A percentile compares a stretch with the other conserved stretches of the same genome.
Evolutionary conservation across 306 rosid species (phyloP).

Genomic region (Delonix regia): DNA sequence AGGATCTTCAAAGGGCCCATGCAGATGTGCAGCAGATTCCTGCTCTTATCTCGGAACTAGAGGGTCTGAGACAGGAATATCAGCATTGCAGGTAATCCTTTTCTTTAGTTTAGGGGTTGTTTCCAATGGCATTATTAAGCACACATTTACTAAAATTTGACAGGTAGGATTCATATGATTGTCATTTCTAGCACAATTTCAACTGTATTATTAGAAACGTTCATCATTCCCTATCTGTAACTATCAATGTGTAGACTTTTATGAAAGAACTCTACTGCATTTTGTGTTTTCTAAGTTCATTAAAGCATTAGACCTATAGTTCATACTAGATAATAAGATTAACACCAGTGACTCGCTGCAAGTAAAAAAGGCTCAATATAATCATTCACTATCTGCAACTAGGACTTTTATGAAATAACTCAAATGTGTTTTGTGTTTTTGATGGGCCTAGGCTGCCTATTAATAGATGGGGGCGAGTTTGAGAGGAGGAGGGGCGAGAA

Average conservation of each 20-base stretch:
- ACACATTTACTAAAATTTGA: neutral
- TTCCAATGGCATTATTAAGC: neutral
- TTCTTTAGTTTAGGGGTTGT: slow-evolving; percentile 9
- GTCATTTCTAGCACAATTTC: neutral
- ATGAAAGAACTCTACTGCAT: neutral
- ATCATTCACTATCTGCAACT: too few species aligned
- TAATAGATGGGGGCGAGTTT: too few species aligned
- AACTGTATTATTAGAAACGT: neutral
- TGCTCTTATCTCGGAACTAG: slow-evolving; percentile 71
- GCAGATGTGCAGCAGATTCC: slow-evolving; percentile 80
- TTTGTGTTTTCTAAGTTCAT: neutral
- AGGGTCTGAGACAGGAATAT: slow-evolving; percentile 80
- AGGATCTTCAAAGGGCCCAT: slow-evolving; percentile 86
- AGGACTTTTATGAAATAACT: too few species aligned
- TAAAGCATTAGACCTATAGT: neutral
- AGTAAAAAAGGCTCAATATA: neutral
- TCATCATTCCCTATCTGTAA: neutral
- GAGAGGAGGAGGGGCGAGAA: too few species aligned
- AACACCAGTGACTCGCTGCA: neutral
- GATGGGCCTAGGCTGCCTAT: too few species aligned
- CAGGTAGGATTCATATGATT: neutral
- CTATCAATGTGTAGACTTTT: neutral
- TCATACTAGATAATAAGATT: neutral
- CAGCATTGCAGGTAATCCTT: slow-evolving; percentile 81
- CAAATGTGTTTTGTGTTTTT: too few species aligned